These are phyloP conservation scores for Lecanoromycetidae sp. DNA, from an alignment of 2,329 filamentous ascomycete species.

Conservation along the genomic window DNA sequence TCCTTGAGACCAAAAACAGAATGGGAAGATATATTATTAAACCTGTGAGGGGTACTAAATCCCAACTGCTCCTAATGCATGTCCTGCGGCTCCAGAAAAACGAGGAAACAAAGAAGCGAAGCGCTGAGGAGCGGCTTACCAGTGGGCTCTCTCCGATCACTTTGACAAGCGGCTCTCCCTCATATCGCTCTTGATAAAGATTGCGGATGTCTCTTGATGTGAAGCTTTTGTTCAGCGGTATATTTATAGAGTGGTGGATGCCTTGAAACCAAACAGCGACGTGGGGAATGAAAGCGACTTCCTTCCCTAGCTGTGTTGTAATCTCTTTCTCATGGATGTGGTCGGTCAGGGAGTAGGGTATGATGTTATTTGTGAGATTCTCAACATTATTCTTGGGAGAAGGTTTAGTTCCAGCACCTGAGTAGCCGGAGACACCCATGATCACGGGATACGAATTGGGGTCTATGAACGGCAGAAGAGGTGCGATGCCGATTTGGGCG, in stretches of 20 bases:
- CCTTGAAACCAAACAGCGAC: conserved; percentile 87
- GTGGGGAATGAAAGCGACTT: conserved; percentile 81
- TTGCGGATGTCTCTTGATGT: conserved; percentile 83
- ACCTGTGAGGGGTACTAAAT: no score
- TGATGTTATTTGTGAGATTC: conserved; percentile 71
- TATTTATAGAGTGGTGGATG: conserved; percentile 82
- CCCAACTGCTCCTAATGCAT: no score
- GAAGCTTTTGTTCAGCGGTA: conserved; percentile 78
- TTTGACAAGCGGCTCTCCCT: conserved; percentile 90
- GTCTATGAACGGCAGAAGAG: conserved; percentile 59
- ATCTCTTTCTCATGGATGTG: conserved; percentile 95
- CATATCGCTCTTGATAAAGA: conserved; percentile 90
- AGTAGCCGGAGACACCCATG: conserved; percentile 90
- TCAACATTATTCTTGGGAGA: conserved; percentile 86
- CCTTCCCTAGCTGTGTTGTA: conserved; percentile 58
- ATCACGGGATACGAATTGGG: conserved; percentile 61
- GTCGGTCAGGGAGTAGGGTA: conserved; percentile 81
- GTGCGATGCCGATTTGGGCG: conserved; percentile 78
- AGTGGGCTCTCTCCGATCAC: conserved; percentile 75
- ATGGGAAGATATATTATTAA: no score
- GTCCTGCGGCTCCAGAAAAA: no score
- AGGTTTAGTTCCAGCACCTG: conserved; percentile 87
- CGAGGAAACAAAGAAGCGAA: no score
- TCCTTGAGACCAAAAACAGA: no score
- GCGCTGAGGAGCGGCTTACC: conserved; percentile 73